Conservation (phyloP, 176 grass and related monocot species). For the Raddia distichophylla region DNA sequence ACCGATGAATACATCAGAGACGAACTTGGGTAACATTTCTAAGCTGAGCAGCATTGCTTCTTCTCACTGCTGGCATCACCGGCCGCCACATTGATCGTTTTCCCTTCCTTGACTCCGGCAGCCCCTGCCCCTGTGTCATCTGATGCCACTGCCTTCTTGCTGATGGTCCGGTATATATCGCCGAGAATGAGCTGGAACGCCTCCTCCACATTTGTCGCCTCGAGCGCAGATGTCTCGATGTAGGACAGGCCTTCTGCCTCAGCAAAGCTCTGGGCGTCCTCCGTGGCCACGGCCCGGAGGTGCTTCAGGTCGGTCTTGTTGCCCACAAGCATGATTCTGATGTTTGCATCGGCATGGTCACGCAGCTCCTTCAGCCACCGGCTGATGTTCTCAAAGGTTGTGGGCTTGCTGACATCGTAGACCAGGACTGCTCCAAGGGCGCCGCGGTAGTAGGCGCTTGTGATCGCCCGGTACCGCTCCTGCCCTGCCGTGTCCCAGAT, state of each 20-base stretch:
- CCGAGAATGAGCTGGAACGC: conserved; percentile 85
- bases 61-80: conserved; percentile 43
- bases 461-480: conserved; percentile 85
- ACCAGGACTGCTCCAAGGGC: conserved; percentile 83
- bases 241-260: conserved; percentile 76
- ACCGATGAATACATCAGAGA: not conserved
- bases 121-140: conserved; percentile 47
- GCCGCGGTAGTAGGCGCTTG: conserved; percentile 88
- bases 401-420: conserved; percentile 86
- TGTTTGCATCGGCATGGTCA: conserved; percentile 78
- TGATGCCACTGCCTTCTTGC: conserved; percentile 65
- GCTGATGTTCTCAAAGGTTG: conserved; percentile 81
- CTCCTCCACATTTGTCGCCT: conserved; percentile 81
- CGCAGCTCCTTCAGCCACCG: conserved; percentile 94
- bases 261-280: conserved; percentile 59
- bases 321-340: conserved; percentile 82
- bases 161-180: conserved; percentile 73
- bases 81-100: conserved; percentile 63
- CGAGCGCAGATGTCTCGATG: conserved; percentile 85
- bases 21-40: conserved; percentile 21
- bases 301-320: conserved; percentile 91
- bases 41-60: conserved; percentile 85
- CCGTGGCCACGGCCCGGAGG: conserved; percentile 57
- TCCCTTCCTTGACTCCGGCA: conserved; percentile 68
- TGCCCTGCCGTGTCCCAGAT: conserved; percentile 94